A percentile compares a stretch with the other conserved stretches of the same genome.
Evolutionary conservation across 148 eudicot genomes (phyloP).

Genomic region (Euryodendron excelsum): DNA sequence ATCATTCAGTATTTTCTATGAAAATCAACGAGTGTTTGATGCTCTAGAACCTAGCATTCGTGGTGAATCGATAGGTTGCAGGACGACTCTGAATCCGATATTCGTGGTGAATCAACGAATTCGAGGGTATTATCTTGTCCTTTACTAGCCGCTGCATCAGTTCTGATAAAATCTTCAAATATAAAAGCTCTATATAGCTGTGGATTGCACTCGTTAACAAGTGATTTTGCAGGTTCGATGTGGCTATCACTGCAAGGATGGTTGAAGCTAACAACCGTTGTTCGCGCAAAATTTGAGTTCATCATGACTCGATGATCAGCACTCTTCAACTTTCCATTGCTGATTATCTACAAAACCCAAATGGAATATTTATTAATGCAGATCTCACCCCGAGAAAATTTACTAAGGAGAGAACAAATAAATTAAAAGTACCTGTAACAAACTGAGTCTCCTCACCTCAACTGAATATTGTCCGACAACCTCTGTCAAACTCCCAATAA

Average conservation of each 20-base stretch:
- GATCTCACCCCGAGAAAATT: too few relatives aligned
- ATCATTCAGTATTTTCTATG: too few relatives aligned
- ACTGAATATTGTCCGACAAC: background rate
- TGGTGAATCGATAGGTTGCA: too few relatives aligned
- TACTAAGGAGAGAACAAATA: too few relatives aligned
- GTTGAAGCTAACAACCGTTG: background rate
- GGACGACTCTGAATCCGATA: too few relatives aligned
- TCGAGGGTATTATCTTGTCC: too few relatives aligned
- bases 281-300: background rate
- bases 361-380: background rate
- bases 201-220: background rate
- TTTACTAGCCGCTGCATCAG: too few relatives aligned
- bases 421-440: too few relatives aligned
- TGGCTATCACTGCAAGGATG: background rate
- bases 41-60: too few relatives aligned
- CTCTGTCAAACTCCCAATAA: background rate
- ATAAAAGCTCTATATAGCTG: constrained; percentile 1
- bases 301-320: constrained; percentile 5
- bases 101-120: too few relatives aligned
- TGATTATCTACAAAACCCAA: constrained; percentile 2
- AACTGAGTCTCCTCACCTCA: background rate
- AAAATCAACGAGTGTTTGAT: too few relatives aligned
- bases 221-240: constrained; percentile 14
- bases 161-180: background rate
- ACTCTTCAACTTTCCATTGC: constrained; percentile 13